phyloP scores from a whole-genome alignment of 2,329 filamentous ascomycete species.

The Periconia sp. region DNA sequence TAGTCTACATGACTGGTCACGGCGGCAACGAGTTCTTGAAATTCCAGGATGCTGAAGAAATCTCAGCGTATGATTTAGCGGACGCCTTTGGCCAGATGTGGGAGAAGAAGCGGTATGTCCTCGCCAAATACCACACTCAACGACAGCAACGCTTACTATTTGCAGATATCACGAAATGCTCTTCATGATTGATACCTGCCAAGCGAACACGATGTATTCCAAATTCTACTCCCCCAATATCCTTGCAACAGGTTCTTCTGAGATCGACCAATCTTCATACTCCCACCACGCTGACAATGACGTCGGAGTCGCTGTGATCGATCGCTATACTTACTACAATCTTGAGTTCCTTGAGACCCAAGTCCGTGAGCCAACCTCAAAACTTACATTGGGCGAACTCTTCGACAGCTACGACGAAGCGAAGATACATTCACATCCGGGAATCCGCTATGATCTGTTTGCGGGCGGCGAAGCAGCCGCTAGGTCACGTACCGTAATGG shows the following conservation, averaged over 20 bases:
- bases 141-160: conserved; percentile 2
- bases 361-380: conserved; percentile 82
- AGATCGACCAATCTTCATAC: conserved; percentile 95
- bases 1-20: conserved; percentile 99
- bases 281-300: conserved; percentile 98
- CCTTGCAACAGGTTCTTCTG: conserved; percentile 94
- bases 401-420: conserved; percentile 96
- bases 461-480: conserved; percentile 79
- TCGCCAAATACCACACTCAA: background rate
- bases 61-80: conserved; percentile 92
- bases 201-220: conserved; percentile 99
- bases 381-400: conserved; percentile 88
- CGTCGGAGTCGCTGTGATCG: conserved; percentile 96
- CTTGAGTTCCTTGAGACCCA: conserved; percentile 94
- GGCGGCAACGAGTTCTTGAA: conserved; percentile 98
- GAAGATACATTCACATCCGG: conserved; percentile 93
- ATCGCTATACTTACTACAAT: conserved; percentile 98
- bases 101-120: conserved; percentile 88
- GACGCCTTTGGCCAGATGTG: conserved; percentile 99
- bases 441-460: conserved; percentile 95
- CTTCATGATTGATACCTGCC: conserved; percentile 99
- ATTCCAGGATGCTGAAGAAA: conserved; percentile 98
- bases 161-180: conserved; percentile 89
- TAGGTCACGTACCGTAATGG: conserved; percentile 81
- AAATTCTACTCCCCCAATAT: conserved; percentile 99